These are phyloP conservation scores for Backusella westeae DNA, from an alignment of 192 early-diverging fungal species.

Conservation along the genomic window DNA sequence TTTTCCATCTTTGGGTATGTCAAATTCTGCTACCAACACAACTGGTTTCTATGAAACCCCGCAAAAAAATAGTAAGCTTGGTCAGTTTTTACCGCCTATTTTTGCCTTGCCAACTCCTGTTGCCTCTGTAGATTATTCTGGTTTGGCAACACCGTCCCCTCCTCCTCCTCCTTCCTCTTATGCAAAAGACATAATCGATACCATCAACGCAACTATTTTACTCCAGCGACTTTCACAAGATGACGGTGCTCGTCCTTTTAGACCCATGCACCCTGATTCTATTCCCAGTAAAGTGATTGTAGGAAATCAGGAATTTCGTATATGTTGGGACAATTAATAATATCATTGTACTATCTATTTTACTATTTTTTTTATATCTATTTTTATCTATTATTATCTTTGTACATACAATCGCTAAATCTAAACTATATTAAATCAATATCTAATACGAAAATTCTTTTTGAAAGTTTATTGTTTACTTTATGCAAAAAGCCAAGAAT, in stretches of 20 bases:
- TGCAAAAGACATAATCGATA: constrained; percentile 28
- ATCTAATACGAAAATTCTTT: neutral
- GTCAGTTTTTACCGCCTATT: neutral
- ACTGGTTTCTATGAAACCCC: neutral
- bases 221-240: constrained; percentile 49
- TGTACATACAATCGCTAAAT: neutral
- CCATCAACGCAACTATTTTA: constrained; percentile 34
- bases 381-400: neutral
- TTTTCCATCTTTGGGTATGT: neutral
- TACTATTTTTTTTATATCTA: neutral
- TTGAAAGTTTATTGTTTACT: neutral
- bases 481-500: neutral
- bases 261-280: constrained; percentile 13
- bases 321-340: constrained; percentile 21
- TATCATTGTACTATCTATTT: neutral
- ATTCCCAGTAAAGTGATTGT: constrained; percentile 27
- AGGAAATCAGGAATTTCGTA: constrained; percentile 22
- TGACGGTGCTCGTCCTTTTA: constrained; percentile 41
- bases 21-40: neutral
- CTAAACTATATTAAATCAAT: neutral
- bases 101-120: neutral
- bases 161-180: neutral
- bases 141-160: neutral
- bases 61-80: neutral
- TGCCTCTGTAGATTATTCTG: neutral